Evolutionary conservation across 1,284 basidiomycete species (phyloP), one percentile per base, ranked within the genome.

Genomic region (Cutaneotrichosporon sp.): DNA sequence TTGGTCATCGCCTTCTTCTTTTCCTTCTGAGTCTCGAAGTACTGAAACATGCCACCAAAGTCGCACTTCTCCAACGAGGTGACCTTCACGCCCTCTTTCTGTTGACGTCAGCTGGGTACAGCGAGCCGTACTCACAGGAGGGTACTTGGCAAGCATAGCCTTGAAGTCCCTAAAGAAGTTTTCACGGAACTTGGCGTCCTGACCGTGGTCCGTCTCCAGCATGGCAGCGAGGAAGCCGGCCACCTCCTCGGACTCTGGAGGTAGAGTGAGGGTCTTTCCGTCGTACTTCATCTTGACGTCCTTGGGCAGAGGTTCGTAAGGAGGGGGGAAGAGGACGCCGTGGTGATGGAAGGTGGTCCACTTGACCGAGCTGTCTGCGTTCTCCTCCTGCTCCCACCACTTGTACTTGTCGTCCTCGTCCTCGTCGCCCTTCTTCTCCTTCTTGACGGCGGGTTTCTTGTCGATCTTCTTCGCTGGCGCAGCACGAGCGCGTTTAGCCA

Each of bases 131-230:
- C 90, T 69, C 76, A 93, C 92, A n/a, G 96, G 92, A 66, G 96
- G 94, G 78, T 91, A 81, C 67, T 90, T 84, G 71, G 89, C 88
- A 65, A 98, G 80, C 18, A 95, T 85, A 11, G 82, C 85, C 68
- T 88, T 85, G 85, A 90, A 99, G 78, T 97, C 95, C 1, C 88
- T 84, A 80, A 99, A 99, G 81, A 99, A 99, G 82, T 99, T 99
- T 77, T 89, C 87, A 80, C 92, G 92, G 83, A 99, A 99, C 0
- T 85, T 88, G 31, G 83, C 84, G 78, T 99, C 95, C 79, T 90
- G 85, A 4, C 91, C 92, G 75, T 99, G 95, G 70, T 96, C 92
- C 4, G 92, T 91, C 79, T 96, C 93, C 60, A 99, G 76, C 83
- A 99, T 87, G 34, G 93, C 91, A 32, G 85, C 97, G 74, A 96